These are phyloP conservation scores for Discostella stelligeroides DNA, from an alignment of 108 stramenopile genomes.

Conservation along the genomic window DNA sequence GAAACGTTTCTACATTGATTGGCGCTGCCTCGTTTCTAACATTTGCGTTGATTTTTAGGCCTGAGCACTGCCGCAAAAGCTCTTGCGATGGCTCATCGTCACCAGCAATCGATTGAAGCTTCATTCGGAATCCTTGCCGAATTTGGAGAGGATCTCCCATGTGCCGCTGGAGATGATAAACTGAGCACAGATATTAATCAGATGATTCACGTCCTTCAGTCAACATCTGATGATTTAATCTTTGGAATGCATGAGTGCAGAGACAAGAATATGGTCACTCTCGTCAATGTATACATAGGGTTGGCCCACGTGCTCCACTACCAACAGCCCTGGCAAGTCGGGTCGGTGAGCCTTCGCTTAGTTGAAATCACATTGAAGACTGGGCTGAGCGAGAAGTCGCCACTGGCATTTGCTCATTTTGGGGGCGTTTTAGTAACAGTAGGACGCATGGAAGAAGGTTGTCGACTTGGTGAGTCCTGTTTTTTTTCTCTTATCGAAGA, in stretches of 20 bases:
- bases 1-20: too few species aligned
- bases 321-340: not conserved
- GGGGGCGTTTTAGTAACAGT: too few species aligned
- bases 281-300: slow-evolving; percentile 21
- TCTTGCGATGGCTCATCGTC: not conserved
- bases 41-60: too few species aligned
- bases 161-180: too few species aligned
- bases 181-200: not conserved
- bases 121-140: slow-evolving; percentile 5
- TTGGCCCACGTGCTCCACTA: not conserved
- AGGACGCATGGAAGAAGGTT: not conserved
- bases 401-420: too few species aligned
- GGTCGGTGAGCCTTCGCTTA: slow-evolving; percentile 15
- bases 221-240: slow-evolving; percentile 12
- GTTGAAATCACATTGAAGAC: slow-evolving; percentile 17
- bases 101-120: slow-evolving; percentile 1
- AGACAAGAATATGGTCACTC: slow-evolving; percentile 5
- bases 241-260: not conserved
- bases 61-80: not conserved
- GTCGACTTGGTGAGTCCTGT: slow-evolving; percentile 8
- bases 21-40: too few species aligned
- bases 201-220: slow-evolving; percentile 5
- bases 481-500: too few species aligned
- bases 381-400: slow-evolving; percentile 18
- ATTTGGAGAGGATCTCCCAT: slow-evolving; percentile 14